Conservation (phyloP, 345 rosid species). For the Iberis pinnata region DNA sequence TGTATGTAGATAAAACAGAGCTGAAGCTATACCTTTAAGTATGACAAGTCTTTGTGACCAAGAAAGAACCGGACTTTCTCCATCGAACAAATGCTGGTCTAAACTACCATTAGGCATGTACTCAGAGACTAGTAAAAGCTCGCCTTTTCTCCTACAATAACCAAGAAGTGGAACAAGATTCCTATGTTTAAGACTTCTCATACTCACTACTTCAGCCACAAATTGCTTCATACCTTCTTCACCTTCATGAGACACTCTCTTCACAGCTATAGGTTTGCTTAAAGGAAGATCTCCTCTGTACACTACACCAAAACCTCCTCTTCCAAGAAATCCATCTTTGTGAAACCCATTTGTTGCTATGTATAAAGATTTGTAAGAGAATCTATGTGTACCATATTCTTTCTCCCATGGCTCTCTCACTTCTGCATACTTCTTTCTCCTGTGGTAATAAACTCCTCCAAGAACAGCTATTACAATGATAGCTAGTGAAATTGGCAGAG, state of each 20-base stretch:
- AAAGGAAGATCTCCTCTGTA: conserved; percentile 36
- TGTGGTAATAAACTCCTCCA: conserved; percentile 17
- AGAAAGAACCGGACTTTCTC: conserved; percentile 21
- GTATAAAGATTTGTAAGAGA: conserved; percentile 38
- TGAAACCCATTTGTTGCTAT: conserved; percentile 37
- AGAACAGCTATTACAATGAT: conserved; percentile 17
- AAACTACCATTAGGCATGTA: conserved; percentile 45
- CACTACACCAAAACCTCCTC: conserved; percentile 48
- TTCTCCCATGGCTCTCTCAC: conserved; percentile 43
- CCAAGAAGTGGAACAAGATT: conserved; percentile 49
- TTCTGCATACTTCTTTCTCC: conserved; percentile 37
- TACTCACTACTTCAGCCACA: conserved; percentile 44
- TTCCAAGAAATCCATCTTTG: conserved; percentile 36
- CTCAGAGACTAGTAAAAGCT: conserved; percentile 42
- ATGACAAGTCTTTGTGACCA: conserved; percentile 42
- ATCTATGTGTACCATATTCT: conserved; percentile 35
- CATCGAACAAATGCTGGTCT: conserved; percentile 34
- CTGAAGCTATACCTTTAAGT: conserved; percentile 43
- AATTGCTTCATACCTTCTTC: conserved; percentile 43
- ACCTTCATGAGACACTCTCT: conserved; percentile 37
- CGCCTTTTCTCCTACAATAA: conserved; percentile 38
- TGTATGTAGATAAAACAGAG: conserved; percentile 46
- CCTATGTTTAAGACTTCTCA: conserved; percentile 40
- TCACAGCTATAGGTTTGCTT: conserved; percentile 36
- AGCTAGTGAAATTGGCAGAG: not conserved